A percentile compares a stretch with the other conserved stretches of the same genome.
phyloP scores from a whole-genome alignment of 108 stramenopile genomes.

The Cyclotella sp. region DNA sequence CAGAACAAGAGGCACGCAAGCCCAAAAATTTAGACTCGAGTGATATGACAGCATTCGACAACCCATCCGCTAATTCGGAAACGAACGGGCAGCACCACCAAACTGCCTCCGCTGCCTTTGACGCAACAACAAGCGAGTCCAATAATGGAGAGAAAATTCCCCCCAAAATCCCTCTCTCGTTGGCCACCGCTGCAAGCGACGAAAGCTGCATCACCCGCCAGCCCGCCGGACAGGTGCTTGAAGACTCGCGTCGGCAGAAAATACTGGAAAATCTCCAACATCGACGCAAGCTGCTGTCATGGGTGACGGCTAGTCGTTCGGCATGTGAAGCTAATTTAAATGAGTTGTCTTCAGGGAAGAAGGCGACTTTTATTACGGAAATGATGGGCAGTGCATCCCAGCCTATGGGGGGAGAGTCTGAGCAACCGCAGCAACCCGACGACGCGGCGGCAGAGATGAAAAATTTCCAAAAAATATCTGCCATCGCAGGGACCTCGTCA shows the following conservation, averaged over 20 bases:
- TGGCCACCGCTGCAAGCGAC: neutral
- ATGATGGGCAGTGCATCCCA: conserved; percentile 4
- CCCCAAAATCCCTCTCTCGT: neutral
- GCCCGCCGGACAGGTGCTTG: conserved; percentile 7
- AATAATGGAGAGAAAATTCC: neutral
- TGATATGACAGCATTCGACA: too few relatives aligned
- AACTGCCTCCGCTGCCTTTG: neutral
- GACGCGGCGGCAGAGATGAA: conserved; percentile 17
- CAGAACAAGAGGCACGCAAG: too few relatives aligned
- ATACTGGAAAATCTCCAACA: conserved; percentile 23
- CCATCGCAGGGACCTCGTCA: neutral
- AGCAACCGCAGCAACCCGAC: neutral
- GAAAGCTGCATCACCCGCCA: neutral
- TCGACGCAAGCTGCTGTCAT: conserved; percentile 28
- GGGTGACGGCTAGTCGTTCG: conserved; percentile 17
- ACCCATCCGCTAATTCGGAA: too few relatives aligned
- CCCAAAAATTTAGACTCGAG: too few relatives aligned
- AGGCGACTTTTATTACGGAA: conserved; percentile 10
- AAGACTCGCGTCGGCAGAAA: conserved; percentile 12
- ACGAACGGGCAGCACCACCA: neutral
- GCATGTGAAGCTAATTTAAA: conserved; percentile 8
- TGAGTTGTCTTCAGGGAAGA: conserved; percentile 3
- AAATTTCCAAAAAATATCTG: conserved; percentile 19
- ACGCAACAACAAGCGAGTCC: conserved; percentile 10
- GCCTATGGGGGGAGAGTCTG: neutral